Evolutionary conservation across 805 yeast genomes (phyloP), one percentile per base, ranked within the genome.

Genomic region (Ogataea nakhonphanomensis): DNA sequence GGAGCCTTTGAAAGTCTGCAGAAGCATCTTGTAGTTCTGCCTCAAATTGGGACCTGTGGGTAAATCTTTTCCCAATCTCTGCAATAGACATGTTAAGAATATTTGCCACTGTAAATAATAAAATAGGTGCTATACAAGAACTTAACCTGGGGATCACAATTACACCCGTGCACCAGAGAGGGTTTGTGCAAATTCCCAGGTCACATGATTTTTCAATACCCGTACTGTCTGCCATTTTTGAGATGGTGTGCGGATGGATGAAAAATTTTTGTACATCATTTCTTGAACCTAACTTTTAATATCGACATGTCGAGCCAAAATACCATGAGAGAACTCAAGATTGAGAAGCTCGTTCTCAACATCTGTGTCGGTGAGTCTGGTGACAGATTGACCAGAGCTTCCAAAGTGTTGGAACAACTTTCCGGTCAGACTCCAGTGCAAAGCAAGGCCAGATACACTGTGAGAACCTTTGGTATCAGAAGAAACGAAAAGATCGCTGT

Each of bases 341-440:
- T 93, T 79, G 98, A 93, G 79, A 93, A 93, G 79, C 84, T 93
- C 76, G 97, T 93, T 76, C 86, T 93, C 76, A 93, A 93, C 93
- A 93, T 93, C 78, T 90, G 95, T 76, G 99, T 93, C 74, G 99
- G 99, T 80, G 99, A 93, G 79, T 90, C 97, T 75, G 99, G 99
- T 82, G 99, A 93, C 77, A 86, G 98, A 84, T 88, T 93, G 74
- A 93, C 99, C 80, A 91, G 99, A 86, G 99, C 99, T 65, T 93
- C 99, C 70, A 93, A 93, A 83, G 99, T 93, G 67, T 82, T 93
- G 70, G 99, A 93, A 80, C 99, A 93, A 81, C 85, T 93, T 66
- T 91, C 98, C 62, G 99, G 99, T 90, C 99, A 93, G 80, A 93
- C 99, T 66, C 99, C 99, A 73, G 99, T 93, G 64, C 96, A 87